Conservation (phyloP, 202 grass and related monocot genomes). For the Carex arenaria region DNA sequence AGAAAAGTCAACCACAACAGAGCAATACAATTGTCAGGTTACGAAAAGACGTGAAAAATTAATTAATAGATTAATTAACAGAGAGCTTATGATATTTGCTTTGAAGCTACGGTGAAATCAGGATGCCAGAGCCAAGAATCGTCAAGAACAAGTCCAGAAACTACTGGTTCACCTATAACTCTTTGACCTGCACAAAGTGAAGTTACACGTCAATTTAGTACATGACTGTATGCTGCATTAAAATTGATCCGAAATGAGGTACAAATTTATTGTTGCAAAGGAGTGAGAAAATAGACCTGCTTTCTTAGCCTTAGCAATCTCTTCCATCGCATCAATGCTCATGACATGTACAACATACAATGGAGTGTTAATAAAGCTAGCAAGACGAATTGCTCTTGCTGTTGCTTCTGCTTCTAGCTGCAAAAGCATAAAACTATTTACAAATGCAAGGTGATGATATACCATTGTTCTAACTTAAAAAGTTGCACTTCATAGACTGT, state of each 20-base stretch:
- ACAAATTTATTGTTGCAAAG: not conserved
- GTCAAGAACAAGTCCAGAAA: constrained; percentile 86
- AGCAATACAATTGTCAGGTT: constrained; percentile 18
- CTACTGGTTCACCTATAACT: constrained; percentile 89
- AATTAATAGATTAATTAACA: constrained; percentile 6
- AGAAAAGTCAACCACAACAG: constrained; percentile 27
- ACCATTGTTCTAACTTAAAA: not conserved
- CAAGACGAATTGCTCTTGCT: constrained; percentile 75
- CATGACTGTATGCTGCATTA: not conserved
- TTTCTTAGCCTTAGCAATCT: constrained; percentile 92
- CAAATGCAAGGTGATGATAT: not conserved
- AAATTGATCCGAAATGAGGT: not conserved
- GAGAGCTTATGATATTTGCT: constrained; percentile 18
- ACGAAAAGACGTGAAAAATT: constrained; percentile 6
- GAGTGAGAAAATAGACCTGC: constrained; percentile 44
- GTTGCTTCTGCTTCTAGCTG: constrained; percentile 97
- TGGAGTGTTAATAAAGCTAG: constrained; percentile 82
- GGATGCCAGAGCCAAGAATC: constrained; percentile 98
- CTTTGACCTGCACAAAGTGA: constrained; percentile 59
- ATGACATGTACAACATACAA: constrained; percentile 96
- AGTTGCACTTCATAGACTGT: not conserved
- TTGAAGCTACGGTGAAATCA: constrained; percentile 76
- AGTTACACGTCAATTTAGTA: constrained; percentile 11
- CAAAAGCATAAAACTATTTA: constrained; percentile 5
- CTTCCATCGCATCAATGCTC: constrained; percentile 94